phyloP scores from a whole-genome alignment of 768 basidiomycete species.

The Suillus clintonianus region DNA sequence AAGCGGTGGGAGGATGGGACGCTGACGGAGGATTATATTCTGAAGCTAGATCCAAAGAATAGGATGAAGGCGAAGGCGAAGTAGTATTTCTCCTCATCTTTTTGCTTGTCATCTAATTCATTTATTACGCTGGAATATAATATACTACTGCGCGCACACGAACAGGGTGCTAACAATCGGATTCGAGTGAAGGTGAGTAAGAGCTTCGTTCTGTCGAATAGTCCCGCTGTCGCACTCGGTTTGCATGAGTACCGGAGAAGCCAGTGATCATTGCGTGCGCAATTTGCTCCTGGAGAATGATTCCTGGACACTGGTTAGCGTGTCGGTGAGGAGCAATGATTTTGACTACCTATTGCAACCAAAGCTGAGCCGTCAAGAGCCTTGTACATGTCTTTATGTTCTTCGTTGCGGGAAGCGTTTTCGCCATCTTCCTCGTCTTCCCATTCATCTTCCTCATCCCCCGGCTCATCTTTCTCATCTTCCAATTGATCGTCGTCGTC shows the following conservation, averaged over 20 bases:
- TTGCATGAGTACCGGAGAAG: neutral
- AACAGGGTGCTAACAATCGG: neutral
- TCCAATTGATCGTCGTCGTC: conserved; percentile 4
- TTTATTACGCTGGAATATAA: neutral
- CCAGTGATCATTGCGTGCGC: conserved; percentile 26
- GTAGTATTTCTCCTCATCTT: conserved; percentile 13
- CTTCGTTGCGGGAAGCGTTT: conserved; percentile 7
- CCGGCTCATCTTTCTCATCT: conserved; percentile 12
- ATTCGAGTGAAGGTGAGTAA: neutral
- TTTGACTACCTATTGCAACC: conserved; percentile 62
- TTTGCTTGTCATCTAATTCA: conserved; percentile 8
- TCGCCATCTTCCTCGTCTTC: conserved; percentile 14
- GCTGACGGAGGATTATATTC: conserved; percentile 43
- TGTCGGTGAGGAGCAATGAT: neutral
- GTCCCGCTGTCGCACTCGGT: neutral
- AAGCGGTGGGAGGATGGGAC: conserved; percentile 86
- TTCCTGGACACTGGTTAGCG: conserved; percentile 41
- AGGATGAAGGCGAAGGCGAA: conserved; percentile 15
- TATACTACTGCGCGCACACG: conserved; percentile 1
- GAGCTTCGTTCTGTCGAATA: conserved; percentile 1
- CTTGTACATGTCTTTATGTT: conserved; percentile 68
- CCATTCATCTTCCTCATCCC: conserved; percentile 15
- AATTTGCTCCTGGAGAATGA: conserved; percentile 70
- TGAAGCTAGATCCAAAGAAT: conserved; percentile 26
- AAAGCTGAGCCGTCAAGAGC: conserved; percentile 73